Base-by-base conservation (phyloP, 2,329 filamentous ascomycete genomes). In the Monilinia fructigena region DNA sequence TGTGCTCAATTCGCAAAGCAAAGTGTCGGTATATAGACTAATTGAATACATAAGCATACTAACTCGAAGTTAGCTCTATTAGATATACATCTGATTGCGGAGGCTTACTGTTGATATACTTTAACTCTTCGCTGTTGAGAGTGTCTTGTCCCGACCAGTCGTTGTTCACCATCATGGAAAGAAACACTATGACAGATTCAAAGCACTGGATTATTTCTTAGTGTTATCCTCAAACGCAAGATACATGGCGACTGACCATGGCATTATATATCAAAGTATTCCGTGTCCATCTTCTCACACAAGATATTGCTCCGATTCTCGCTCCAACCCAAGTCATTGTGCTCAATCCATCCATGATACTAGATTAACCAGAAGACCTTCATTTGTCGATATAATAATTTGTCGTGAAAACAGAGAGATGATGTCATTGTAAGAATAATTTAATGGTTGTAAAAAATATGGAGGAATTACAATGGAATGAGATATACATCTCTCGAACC, bases 301-400 rank as follows among this genome's bases (percentile, higher is more conserved):
- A 38, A 55, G 65, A 54, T 67, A 71, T 63, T 72, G 3, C 61
- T 65, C 67, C 77, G 2, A 79, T 68, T 31, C 78, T 73, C 23
- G 79, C 78, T 11, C 75, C 65, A 23, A 78, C 74, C 76, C 75
- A 12, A 77, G 72, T 67, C 47, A 77, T 75, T 8, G 78, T 66
- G 18, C 74, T 73, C 63, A 79, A 71, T 2, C 77, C n/a, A 80
- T 63, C 12, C 77, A 77, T 7, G 74, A 74, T 11, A 75, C 74
- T 47, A 80, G 77, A 23, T 79, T 77, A 14, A 80, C 72, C 69
- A 75, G 74, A 14, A 77, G 78, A 14, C 76, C 77, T 70, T 79
- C 77, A 66, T 80, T 78, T 71, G 69, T 73, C 60, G 78, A 78
- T n/a, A 80, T 75, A 28, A 77, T 74, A 66, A 78, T 74, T 52